phyloP scores from a whole-genome alignment of 768 basidiomycete species.

The Dendrothele bispora region DNA sequence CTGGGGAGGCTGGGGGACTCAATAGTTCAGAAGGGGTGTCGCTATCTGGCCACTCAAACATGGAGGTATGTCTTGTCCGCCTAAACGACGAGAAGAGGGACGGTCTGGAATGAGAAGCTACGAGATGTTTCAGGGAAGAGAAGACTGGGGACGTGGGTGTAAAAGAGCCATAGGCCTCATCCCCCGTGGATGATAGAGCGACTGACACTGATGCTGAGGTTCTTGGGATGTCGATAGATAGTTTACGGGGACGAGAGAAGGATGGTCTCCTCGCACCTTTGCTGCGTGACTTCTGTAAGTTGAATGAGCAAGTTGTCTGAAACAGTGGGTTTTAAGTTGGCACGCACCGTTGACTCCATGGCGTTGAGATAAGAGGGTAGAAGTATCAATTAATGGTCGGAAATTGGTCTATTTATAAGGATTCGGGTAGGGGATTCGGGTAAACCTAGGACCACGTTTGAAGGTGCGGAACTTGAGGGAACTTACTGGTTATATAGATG shows the following conservation, averaged over 20 bases:
- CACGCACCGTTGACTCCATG: too few relatives aligned
- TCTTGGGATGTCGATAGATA: conserved; percentile 21
- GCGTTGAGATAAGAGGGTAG: too few relatives aligned
- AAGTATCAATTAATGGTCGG: too few relatives aligned
- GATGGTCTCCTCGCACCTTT: too few relatives aligned
- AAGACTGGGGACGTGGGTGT: conserved; percentile 35
- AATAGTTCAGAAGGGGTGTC: conserved; percentile 4
- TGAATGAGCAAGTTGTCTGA: too few relatives aligned
- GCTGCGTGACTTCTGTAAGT: too few relatives aligned
- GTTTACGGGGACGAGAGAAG: conserved; percentile 29
- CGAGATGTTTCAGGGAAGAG: conserved; percentile 24
- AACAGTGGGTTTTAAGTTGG: too few relatives aligned
- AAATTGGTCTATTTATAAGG: too few relatives aligned
- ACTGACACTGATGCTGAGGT: conserved; percentile 18
- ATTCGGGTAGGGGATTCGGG: too few relatives aligned
- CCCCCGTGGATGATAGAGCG: conserved; percentile 20
- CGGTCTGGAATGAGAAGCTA: conserved; percentile 12
- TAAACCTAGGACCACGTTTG: too few relatives aligned
- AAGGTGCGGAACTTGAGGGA: too few relatives aligned
- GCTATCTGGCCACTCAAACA: conserved; percentile 4
- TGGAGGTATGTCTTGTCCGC: conserved; percentile 13
- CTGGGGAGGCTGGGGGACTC: conserved; percentile 11
- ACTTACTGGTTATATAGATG: too few relatives aligned
- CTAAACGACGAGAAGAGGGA: conserved; percentile 19
- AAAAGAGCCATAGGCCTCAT: conserved; percentile 37